phyloP scores from a whole-genome alignment of 306 rosid genomes.

The Vigna trinervia region DNA sequence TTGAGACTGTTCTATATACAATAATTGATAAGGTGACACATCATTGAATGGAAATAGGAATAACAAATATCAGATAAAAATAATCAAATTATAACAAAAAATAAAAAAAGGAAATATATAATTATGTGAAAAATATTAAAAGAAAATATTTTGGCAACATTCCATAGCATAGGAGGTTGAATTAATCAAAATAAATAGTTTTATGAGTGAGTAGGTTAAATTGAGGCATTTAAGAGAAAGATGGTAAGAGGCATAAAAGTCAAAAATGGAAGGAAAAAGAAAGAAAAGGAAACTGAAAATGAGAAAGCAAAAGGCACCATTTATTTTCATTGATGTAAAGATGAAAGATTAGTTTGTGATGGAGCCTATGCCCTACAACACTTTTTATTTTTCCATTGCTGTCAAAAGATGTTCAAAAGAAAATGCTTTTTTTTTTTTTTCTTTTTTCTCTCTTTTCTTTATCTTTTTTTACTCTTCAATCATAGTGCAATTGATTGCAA shows the following conservation, averaged over 20 bases:
- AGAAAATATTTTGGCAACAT: too few relatives aligned
- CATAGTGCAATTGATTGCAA: constrained; percentile 77
- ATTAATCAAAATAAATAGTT: too few relatives aligned
- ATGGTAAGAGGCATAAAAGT: constrained; percentile 19
- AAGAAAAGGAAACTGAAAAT: background rate
- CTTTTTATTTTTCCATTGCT: constrained; percentile 25
- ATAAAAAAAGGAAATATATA: too few relatives aligned
- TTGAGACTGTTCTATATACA: background rate
- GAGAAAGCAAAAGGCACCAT: constrained; percentile 17
- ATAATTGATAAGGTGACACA: background rate
- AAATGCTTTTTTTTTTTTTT: constrained; percentile 39
- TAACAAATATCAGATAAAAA: background rate
- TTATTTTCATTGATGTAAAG: constrained; percentile 4
- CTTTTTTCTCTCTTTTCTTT: constrained; percentile 23
- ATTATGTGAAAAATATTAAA: too few relatives aligned
- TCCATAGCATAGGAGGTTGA: background rate
- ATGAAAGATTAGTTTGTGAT: background rate
- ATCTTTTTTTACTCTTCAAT: constrained; percentile 58
- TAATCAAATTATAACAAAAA: too few relatives aligned
- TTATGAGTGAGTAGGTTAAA: too few relatives aligned
- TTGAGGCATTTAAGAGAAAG: too few relatives aligned
- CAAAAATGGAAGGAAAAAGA: constrained; percentile 47
- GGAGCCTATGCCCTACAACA: constrained; percentile 37
- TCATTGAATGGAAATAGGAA: background rate
- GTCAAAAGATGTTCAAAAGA: constrained; percentile 59